Base-by-base conservation (phyloP, 805 yeast species). In the Cephaloascus fragrans region DNA sequence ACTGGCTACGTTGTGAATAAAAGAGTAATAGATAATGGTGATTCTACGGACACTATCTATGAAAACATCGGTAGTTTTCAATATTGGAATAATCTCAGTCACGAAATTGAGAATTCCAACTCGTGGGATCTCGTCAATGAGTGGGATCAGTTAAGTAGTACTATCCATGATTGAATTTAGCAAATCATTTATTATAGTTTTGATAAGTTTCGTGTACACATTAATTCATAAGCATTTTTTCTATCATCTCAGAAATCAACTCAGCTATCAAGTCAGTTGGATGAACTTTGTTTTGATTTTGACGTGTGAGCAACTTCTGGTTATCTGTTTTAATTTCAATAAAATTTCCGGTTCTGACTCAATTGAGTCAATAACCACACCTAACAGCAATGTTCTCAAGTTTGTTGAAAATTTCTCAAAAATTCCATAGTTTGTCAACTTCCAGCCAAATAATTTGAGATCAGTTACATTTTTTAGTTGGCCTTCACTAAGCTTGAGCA, bases 401-500 rank as follows among this genome's bases (percentile, higher is more conserved):
- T 26, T 26, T 26, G 29, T 26, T 26, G 29, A 26, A 26, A 14
- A 26, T 14, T 14, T 14, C 29, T 26, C 29, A 26, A 9, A 26
- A 10, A 14, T 26, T 26, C 29, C 29, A 26, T 10, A 14, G 29
- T 26, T 9, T 18, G 35, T 41, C 19, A 66, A 35, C 65, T 61
- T 8, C 60, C 44, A 18, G 60, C 51, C 45, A 61, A 61, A 34
- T 57, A 53, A 34, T 53, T 55, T 10, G 53, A 45, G 38, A 60
- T 61, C 1, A 41, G 44, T 18, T 61, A 43, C 10, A 43, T 45
- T 18, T 60, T 40, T n/a, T 41, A 40, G 16, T 44, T 47, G 36
- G 59, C 47, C 17, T 45, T 45, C 15, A 44, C 41, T 18, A 45
- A 45, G 4, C 57, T 58, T 39, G 16, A 31, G 6, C 10, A 8